Evolutionary conservation across 108 stramenopile species (phyloP).

Genomic region (Cylindrotheca closterium): DNA sequence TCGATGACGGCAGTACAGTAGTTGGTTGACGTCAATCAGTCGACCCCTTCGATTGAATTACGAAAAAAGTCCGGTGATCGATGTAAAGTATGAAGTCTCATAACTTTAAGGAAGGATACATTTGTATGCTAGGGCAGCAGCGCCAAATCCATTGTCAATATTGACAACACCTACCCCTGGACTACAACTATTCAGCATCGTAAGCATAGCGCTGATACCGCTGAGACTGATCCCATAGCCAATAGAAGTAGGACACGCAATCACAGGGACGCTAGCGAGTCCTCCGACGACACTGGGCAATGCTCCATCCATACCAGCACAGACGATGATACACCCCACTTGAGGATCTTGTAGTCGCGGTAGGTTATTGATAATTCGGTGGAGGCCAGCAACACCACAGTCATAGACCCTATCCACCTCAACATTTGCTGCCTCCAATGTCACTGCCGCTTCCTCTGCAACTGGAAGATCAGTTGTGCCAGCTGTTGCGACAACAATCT

Average conservation of each 20-base stretch:
- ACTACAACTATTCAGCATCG: constrained; percentile 95
- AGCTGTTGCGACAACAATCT: constrained; percentile 83
- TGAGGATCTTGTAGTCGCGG: constrained; percentile 67
- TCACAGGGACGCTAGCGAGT: constrained; percentile 87
- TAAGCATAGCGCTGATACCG: constrained; percentile 89
- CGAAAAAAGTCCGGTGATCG: too few relatives aligned
- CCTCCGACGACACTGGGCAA: constrained; percentile 95
- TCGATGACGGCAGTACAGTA: too few relatives aligned
- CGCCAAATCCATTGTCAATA: constrained; percentile 97
- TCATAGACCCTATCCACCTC: constrained; percentile 84
- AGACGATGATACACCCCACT: constrained; percentile 86
- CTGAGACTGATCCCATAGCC: constrained; percentile 93
- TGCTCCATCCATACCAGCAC: constrained; percentile 96
- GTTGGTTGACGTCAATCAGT: too few relatives aligned
- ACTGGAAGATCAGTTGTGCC: constrained; percentile 90
- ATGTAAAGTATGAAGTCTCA: too few relatives aligned
- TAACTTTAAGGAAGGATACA: constrained; percentile 19
- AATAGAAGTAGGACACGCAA: constrained; percentile 92
- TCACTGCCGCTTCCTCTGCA: constrained; percentile 89
- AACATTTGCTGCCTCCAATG: constrained; percentile 61
- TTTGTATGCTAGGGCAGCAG: constrained; percentile 91
- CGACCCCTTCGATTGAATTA: too few relatives aligned
- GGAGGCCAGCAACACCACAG: constrained; percentile 95
- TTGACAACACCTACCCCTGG: constrained; percentile 96
- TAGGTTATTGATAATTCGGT: constrained; percentile 80